Percentiles rank a stretch among this genome's conserved stretches.
Evolutionary conservation across 805 yeast species (phyloP).

Genomic region (Danielozyma ontarioensis): DNA sequence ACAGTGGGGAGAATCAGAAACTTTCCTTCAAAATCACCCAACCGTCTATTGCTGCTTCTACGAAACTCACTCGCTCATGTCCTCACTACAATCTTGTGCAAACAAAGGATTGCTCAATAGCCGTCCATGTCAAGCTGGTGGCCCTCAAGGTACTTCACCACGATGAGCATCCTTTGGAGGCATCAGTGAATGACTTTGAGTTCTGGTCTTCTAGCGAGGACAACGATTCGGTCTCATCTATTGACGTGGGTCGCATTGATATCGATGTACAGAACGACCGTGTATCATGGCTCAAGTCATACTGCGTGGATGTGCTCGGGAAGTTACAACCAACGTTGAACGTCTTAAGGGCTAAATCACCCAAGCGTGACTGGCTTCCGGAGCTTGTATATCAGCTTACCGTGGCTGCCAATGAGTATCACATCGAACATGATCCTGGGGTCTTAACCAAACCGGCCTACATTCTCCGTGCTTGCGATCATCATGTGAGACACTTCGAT

Average conservation of each 20-base stretch:
- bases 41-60: not conserved
- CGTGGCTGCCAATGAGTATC: slow-evolving; percentile 31
- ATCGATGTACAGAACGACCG: slow-evolving; percentile 15
- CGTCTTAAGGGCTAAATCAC: slow-evolving; percentile 11
- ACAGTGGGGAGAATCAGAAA: no score
- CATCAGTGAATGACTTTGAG: slow-evolving; percentile 27
- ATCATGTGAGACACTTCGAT: slow-evolving; percentile 74
- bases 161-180: slow-evolving; percentile 7
- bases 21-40: no score
- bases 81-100: not conserved
- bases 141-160: not conserved
- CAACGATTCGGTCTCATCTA: slow-evolving; percentile 13
- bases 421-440: slow-evolving; percentile 77
- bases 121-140: not conserved
- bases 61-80: not conserved
- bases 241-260: slow-evolving; percentile 13
- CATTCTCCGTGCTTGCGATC: slow-evolving; percentile 61
- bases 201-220: slow-evolving; percentile 25
- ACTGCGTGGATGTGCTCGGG: slow-evolving; percentile 10
- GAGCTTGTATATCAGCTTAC: slow-evolving; percentile 40
- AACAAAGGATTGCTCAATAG: no score
- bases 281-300: slow-evolving; percentile 18
- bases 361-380: slow-evolving; percentile 10
- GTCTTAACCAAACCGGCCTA: slow-evolving; percentile 88
- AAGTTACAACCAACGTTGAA: slow-evolving; percentile 6